These are phyloP conservation scores for Lecanosticta acicola DNA, from an alignment of 2,329 filamentous ascomycete genomes.

Conservation along the genomic window DNA sequence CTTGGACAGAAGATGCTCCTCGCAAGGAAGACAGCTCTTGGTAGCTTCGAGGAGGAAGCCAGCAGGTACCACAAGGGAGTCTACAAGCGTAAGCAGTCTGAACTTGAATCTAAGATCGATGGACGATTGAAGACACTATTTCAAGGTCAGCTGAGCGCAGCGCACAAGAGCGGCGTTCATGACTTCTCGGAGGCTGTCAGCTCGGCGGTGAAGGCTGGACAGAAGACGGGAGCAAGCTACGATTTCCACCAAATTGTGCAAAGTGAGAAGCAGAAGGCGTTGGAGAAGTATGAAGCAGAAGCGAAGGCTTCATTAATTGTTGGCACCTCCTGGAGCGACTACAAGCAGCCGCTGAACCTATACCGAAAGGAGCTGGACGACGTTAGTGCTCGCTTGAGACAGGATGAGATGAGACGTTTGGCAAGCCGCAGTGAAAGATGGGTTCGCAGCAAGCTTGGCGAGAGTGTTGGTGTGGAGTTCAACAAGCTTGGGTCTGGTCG, in stretches of 20 bases:
- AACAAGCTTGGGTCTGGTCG: slow-evolving; percentile 89
- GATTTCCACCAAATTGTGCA: slow-evolving; percentile 94
- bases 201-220: slow-evolving; percentile 79
- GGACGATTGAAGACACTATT: slow-evolving; percentile 82
- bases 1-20: slow-evolving; percentile 68
- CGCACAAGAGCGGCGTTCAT: slow-evolving; percentile 79
- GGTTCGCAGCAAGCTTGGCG: slow-evolving; percentile 80
- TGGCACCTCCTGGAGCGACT: slow-evolving; percentile 81
- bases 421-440: slow-evolving; percentile 88
- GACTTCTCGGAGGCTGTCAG: slow-evolving; percentile 84
- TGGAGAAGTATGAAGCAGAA: slow-evolving; percentile 70
- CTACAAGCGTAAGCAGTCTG: slow-evolving; percentile 75
- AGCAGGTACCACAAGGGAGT: slow-evolving; percentile 96
- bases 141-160: slow-evolving; percentile 77
- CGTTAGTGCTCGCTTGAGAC: slow-evolving; percentile 75
- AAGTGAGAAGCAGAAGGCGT: slow-evolving; percentile 68
- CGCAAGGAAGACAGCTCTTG: slow-evolving; percentile 67
- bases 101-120: slow-evolving; percentile 83
- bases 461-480: slow-evolving; percentile 88
- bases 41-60: slow-evolving; percentile 83
- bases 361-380: slow-evolving; percentile 90
- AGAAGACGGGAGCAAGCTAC: slow-evolving; percentile 84
- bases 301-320: slow-evolving; percentile 69
- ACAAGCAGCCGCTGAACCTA: slow-evolving; percentile 69
- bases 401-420: slow-evolving; percentile 92